These are phyloP conservation scores for Talaromyces islandicus DNA, from an alignment of 2,329 filamentous ascomycete genomes.

Conservation along the genomic window DNA sequence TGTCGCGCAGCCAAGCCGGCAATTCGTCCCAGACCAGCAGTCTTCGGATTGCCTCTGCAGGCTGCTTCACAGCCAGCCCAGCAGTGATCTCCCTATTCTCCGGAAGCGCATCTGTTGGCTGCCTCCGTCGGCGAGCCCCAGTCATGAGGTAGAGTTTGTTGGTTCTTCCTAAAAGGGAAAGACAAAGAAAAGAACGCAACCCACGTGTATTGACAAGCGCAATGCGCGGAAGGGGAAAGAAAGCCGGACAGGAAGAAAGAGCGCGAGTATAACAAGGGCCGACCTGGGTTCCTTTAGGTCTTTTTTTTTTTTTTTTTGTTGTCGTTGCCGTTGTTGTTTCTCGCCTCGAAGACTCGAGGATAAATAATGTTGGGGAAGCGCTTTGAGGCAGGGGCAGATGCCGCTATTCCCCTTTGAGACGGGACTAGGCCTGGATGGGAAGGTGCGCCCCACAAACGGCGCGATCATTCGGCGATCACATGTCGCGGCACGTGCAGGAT, in stretches of 20 bases:
- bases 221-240: not conserved
- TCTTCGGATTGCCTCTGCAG: slow-evolving; percentile 23
- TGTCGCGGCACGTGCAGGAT: slow-evolving; percentile 5
- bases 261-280: slow-evolving; percentile 2
- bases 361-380: slow-evolving; percentile 7
- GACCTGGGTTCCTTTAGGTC: not conserved
- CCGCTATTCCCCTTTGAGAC: not conserved
- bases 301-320: not conserved
- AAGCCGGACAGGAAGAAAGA: not conserved
- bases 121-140: slow-evolving; percentile 23
- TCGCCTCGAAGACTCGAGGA: not conserved
- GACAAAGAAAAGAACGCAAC: not conserved
- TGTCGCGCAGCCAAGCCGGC: slow-evolving; percentile 55
- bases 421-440: not conserved
- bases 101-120: slow-evolving; percentile 18
- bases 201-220: not conserved
- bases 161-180: slow-evolving; percentile 2
- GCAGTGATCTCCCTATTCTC: slow-evolving; percentile 18
- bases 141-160: slow-evolving; percentile 1
- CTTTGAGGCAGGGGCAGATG: not conserved
- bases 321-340: not conserved
- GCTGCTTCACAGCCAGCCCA: slow-evolving; percentile 22
- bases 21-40: slow-evolving; percentile 48
- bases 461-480: slow-evolving; percentile 2
- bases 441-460: not conserved